Conservation (phyloP, 805 yeast species). For the Spathaspora passalidarum region DNA sequence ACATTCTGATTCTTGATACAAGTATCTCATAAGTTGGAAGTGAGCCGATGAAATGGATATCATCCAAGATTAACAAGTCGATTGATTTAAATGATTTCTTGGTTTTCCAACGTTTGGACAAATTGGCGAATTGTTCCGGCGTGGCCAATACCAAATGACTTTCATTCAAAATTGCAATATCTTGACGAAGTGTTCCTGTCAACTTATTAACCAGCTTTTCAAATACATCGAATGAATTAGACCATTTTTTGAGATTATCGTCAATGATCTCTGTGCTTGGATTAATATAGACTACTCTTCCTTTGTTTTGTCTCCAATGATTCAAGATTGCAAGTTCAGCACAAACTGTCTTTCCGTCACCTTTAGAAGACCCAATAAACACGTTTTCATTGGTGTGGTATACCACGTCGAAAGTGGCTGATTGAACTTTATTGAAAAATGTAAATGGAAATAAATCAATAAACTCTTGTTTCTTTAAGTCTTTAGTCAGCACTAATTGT, state of each 20-base stretch:
- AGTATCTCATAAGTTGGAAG: conserved; percentile 66
- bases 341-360: conserved; percentile 68
- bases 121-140: conserved; percentile 69
- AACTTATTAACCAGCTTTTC: conserved; percentile 57
- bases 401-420: conserved; percentile 62
- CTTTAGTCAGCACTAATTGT: conserved; percentile 39
- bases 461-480: conserved; percentile 49
- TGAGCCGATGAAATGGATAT: conserved; percentile 62
- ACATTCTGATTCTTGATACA: conserved; percentile 68
- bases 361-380: conserved; percentile 71
- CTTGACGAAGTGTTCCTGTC: conserved; percentile 51
- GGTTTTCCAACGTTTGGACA: conserved; percentile 82
- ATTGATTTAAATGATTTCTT: conserved; percentile 66
- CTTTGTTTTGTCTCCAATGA: conserved; percentile 69
- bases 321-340: conserved; percentile 72
- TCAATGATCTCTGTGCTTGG: conserved; percentile 62
- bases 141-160: conserved; percentile 74
- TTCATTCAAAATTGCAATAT: conserved; percentile 52
- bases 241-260: conserved; percentile 49
- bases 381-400: conserved; percentile 57
- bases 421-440: conserved; percentile 68
- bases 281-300: conserved; percentile 69
- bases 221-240: conserved; percentile 40
- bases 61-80: conserved; percentile 70
- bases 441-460: conserved; percentile 43